These are phyloP conservation scores for Cercis canadensis DNA, from an alignment of 306 rosid species.

Conservation along the genomic window DNA sequence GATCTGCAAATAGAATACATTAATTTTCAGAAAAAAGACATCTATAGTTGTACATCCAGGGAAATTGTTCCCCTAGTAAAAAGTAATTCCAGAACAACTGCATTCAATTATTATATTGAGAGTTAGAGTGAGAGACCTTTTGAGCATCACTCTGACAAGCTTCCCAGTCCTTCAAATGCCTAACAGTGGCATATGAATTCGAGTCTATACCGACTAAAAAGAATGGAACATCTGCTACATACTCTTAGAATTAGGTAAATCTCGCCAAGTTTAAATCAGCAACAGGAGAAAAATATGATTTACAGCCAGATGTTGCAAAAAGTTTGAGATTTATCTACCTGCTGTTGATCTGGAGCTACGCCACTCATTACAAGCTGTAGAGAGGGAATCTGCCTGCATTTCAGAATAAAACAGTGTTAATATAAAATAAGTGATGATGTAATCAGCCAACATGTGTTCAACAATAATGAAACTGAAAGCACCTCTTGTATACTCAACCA, in stretches of 20 bases:
- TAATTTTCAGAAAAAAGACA: constrained; percentile 36
- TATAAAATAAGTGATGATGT: constrained; percentile 23
- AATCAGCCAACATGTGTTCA: constrained; percentile 13
- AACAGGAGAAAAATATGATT: constrained; percentile 6
- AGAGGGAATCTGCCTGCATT: constrained; percentile 74
- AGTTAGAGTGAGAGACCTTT: constrained; percentile 63
- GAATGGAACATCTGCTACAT: constrained; percentile 80
- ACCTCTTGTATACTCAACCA: constrained; percentile 79
- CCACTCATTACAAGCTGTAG: constrained; percentile 83
- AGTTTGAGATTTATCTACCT: constrained; percentile 50
- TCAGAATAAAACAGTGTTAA: constrained; percentile 27
- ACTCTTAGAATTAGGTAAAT: constrained; percentile 38
- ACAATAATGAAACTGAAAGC: constrained; percentile 30
- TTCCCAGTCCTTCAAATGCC: constrained; percentile 83
- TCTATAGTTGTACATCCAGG: constrained; percentile 23
- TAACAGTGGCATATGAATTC: constrained; percentile 65
- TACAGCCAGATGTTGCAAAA: constrained; percentile 1
- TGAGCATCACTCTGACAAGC: constrained; percentile 52
- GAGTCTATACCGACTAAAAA: constrained; percentile 69
- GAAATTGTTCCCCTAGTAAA: constrained; percentile 26
- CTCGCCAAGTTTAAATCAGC: constrained; percentile 19
- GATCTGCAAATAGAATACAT: constrained; percentile 59
- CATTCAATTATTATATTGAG: constrained; percentile 30
- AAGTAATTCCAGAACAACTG: constrained; percentile 29
- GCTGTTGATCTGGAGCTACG: constrained; percentile 72